Evolutionary conservation across 352 stramenopile genomes (phyloP).

Genomic region (Globisporangium viniferum): DNA sequence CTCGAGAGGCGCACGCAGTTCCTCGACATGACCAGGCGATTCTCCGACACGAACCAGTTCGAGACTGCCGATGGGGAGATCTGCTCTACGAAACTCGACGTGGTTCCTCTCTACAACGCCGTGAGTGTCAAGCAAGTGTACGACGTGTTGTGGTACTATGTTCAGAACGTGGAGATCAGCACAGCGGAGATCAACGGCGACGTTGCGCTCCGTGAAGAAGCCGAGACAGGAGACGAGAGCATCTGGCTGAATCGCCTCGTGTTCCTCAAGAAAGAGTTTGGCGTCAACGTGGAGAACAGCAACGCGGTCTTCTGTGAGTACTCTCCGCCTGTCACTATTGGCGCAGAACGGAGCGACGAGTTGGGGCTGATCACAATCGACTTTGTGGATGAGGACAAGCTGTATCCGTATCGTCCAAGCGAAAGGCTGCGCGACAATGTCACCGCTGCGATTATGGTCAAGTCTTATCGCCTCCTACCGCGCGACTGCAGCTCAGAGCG

Average conservation of each 20-base stretch:
- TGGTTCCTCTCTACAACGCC: slow-evolving; percentile 7
- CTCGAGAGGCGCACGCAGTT: slow-evolving; percentile 24
- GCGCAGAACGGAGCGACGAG: not conserved
- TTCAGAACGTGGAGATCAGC: slow-evolving; percentile 14
- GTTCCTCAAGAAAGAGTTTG: not conserved
- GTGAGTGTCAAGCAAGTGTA: slow-evolving; percentile 15
- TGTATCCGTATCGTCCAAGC: slow-evolving; percentile 9
- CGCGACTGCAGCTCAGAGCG: not conserved
- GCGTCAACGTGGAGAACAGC: slow-evolving; percentile 6
- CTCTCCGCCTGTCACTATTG: not conserved
- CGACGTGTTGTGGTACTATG: slow-evolving; percentile 4
- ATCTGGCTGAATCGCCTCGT: slow-evolving; percentile 11
- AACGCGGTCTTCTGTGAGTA: slow-evolving; percentile 13
- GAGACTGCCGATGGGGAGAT: slow-evolving; percentile 2
- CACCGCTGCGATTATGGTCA: not conserved
- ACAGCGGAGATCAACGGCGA: slow-evolving; percentile 9
- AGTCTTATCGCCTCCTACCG: not conserved
- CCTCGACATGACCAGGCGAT: slow-evolving; percentile 16
- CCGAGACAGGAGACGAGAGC: not conserved
- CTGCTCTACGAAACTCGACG: slow-evolving; percentile 28
- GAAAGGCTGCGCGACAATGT: slow-evolving; percentile 3
- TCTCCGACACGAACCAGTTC: slow-evolving; percentile 37
- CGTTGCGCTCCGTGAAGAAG: slow-evolving; percentile 12
- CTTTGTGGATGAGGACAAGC: slow-evolving; percentile 15
- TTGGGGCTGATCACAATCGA: slow-evolving; percentile 5